Evolutionary conservation across 176 grass and related monocot genomes (phyloP), one percentile per base, ranked within the genome.

Genomic region (Juncus effusus): DNA sequence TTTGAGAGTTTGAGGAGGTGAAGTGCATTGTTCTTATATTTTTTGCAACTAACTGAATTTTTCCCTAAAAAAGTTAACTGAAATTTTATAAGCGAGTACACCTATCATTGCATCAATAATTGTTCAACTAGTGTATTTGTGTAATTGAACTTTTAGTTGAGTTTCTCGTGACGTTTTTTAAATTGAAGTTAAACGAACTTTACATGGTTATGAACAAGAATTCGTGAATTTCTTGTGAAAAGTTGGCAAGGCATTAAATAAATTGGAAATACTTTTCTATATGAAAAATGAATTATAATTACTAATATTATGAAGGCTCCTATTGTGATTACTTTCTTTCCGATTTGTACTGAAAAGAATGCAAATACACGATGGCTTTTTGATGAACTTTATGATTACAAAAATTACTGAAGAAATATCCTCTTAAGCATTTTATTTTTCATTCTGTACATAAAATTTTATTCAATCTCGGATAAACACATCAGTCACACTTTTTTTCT

Each of bases 201-300:
- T 28, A 10, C 9, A 40, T 57, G 38, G 58, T 72, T 59, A 36
- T 28, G 19, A 28, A 14, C 68, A 59, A 59, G 9, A 59, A 59
- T 59, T 59, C 28, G 8, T 45, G 52, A 42, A 72, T 55, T 7
- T 16, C 42, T 58, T 36, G 14, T 14, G 14, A 72, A 58, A 45
- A 59, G 54, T 38, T 59, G 38, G 54, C 68, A 42, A 51, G 10
- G 54, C 54, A 59, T 42, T 71, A 71, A 44, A 71, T 36, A 13
- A 37, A 3, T 56, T 38, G 39, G 13, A 7, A 16, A 7, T 39
- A 69, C 63, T 7, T 13, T 53, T 13, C 49, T 56, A 12, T 3
- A 40, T 57, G 54, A 51, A 54, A 40, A 5, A 0, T 55, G 4
- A 69, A 8, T 54, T 54, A 53, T 54, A 54, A 36, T 38, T 58